Base-by-base conservation (phyloP, 345 rosid genomes). In the Bretschneidera sinensis region DNA sequence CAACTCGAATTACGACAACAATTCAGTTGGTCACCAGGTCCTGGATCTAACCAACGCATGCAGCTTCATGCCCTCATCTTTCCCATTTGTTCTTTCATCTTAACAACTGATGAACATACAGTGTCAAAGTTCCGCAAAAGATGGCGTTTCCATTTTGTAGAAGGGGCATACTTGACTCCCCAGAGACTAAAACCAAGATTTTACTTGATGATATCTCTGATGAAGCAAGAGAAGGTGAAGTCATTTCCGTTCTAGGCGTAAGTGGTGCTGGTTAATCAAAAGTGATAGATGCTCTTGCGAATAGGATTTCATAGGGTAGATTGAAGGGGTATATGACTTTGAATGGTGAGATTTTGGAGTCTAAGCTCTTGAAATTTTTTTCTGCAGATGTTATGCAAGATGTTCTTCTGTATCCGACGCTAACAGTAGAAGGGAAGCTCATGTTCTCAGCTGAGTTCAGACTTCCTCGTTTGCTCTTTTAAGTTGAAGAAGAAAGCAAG, bases 351-450 rank as follows among this genome's bases (percentile, higher is more conserved):
- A 73, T 71, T 25, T 71, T 94, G 61, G 92, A 84, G 50, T 88
- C 97, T 0, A 70, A 80, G 47, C 71, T 94, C 15, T 70, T 81
- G 83, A 94, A 83, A 75, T 85, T 86, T 52, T 90, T 94, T 20
- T 94, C 99, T 0, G 97, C 97, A 28, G 90, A 94, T 57, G 99
- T 94, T 2, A 87, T 85, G 97, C 98, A 92, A 63, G 97, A 92
- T 39, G 98, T 89, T 65, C 89, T 92, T 22, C 71, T 94, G 47
- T 94, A 87, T 45, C 99, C 99, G 0, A 94, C 89, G 98, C 77
- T 92, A 11, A 92, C 98, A 0, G 95, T 92, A 9, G 90, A 92
- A 51, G 98, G 90, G 68, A 92, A 97, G 1, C 70, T 92, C 24
- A 89, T 87, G 97, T 89, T 92, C 71, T 80, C 98, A 0, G 97